Base-by-base conservation (phyloP, 148 eudicot genomes). In the Amaranthus palmeri region DNA sequence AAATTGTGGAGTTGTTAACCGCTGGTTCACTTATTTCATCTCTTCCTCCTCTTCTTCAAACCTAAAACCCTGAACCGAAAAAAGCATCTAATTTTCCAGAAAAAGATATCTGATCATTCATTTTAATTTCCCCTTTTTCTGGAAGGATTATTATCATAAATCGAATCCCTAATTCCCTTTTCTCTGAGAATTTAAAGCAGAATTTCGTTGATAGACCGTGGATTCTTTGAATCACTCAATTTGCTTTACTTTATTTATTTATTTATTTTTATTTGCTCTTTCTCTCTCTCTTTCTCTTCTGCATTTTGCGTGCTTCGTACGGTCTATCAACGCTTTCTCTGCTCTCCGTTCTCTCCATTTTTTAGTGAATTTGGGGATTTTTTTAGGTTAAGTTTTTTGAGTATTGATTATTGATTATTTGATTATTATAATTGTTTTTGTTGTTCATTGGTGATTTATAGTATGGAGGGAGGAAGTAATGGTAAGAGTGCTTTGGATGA, bases 161-260 rank as follows among this genome's bases (percentile, higher is more conserved):
- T 40, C 41, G 12, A 64, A 51, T 62, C 10, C 44, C 54, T 44
- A 18, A n/a, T 74, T 45, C 55, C 56, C 56, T 52, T 17, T 3
- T 0, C 18, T 40, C 56, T 40, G 47, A 48, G 70, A 55, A 49
- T 74, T 61, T 47, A 77, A 69, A 79, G 95, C 89, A 86, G 95
- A 92, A 78, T 89, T 86, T 88, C 88, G 92, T 86, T 84, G 88
- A 90, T 88, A 89, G 96, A 88, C 88, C 89, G 87, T 71, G 77
- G 85, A 85, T 74, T 88, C 82, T 85, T 79, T 60, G 91, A 86
- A 85, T 86, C 92, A 85, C 97, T 74, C 97, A 84, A 84, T 74
- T 85, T 65, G 69, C 69, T 25, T 65, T 25, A 25, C 36, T 25
- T 25, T 25, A 25, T 25, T 25, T 25, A 25, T 25, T 25, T 25